Evolutionary conservation across 495 filamentous ascomycete genomes (phyloP).

Genomic region (Tuber calosporum): DNA sequence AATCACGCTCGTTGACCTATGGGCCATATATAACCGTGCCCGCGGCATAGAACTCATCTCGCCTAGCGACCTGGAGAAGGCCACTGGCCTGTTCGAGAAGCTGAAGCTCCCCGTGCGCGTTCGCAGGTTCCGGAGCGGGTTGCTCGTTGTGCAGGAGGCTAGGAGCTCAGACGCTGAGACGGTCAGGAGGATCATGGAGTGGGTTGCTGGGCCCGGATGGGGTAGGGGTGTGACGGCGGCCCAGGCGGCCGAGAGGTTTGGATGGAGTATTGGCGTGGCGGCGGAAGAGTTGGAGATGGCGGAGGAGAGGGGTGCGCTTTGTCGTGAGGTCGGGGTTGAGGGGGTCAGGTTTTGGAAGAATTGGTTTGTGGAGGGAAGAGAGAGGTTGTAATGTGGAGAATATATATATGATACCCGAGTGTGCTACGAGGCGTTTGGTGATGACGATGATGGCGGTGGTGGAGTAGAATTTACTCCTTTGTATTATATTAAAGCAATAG

Average conservation of each 20-base stretch:
- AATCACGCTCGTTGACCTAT: constrained; percentile 89
- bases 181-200: constrained; percentile 62
- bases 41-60: constrained; percentile 91
- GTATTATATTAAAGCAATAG: not conserved
- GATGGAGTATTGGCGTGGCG: constrained; percentile 98
- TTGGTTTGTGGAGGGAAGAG: constrained; percentile 34
- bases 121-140: constrained; percentile 80
- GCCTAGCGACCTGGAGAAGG: constrained; percentile 84
- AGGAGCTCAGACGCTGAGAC: constrained; percentile 91
- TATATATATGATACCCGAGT: not conserved
- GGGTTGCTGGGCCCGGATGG: constrained; percentile 52
- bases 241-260: constrained; percentile 82
- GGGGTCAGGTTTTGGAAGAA: constrained; percentile 80
- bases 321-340: constrained; percentile 76
- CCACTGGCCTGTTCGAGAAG: constrained; percentile 79
- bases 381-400: constrained; percentile 1
- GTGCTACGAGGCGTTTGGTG: not conserved
- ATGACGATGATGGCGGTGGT: not conserved
- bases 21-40: constrained; percentile 95
- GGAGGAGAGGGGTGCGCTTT: constrained; percentile 73
- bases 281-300: constrained; percentile 96
- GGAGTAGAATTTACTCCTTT: not conserved
- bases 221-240: constrained; percentile 83
- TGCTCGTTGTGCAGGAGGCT: constrained; percentile 81
- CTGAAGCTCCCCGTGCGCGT: constrained; percentile 78